phyloP scores from a whole-genome alignment of 2,329 filamentous ascomycete species.

The Sarocladiaceae sp. region DNA sequence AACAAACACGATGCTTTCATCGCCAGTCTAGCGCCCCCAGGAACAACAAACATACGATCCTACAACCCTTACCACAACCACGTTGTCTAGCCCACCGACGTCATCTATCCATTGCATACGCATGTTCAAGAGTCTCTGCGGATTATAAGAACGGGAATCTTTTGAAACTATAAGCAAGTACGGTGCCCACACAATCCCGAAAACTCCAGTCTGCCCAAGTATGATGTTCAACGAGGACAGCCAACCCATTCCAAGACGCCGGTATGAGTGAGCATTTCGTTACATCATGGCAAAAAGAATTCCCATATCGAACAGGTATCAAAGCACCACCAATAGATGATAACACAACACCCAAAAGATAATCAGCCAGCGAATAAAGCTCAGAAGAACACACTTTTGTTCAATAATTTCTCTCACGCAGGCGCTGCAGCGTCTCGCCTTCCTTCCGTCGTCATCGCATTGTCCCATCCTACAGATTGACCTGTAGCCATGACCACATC shows the following conservation, averaged over 20 bases:
- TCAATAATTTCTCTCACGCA: background rate
- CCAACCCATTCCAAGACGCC: background rate
- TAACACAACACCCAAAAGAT: background rate
- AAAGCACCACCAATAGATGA: background rate
- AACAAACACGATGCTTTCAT: too few species aligned
- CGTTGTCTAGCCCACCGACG: background rate
- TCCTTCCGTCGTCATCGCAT: background rate
- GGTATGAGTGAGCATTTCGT: constrained; percentile 2
- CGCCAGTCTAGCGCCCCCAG: background rate
- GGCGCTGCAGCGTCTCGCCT: background rate
- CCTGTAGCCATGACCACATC: constrained; percentile 20
- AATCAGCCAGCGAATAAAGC: background rate
- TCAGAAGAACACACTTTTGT: background rate
- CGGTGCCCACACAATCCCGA: too few species aligned
- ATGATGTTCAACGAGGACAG: background rate
- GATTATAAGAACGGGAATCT: too few species aligned
- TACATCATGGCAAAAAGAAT: constrained; percentile 2
- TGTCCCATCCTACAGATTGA: constrained; percentile 2
- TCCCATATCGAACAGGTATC: background rate
- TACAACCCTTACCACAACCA: background rate
- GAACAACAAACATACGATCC: background rate
- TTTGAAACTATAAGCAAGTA: background rate
- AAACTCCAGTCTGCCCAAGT: too few species aligned
- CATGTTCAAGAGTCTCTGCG: too few species aligned
- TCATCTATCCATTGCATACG: too few species aligned